These are phyloP conservation scores for Thamnidium elegans DNA, from an alignment of 192 early-diverging fungal species.

Conservation along the genomic window DNA sequence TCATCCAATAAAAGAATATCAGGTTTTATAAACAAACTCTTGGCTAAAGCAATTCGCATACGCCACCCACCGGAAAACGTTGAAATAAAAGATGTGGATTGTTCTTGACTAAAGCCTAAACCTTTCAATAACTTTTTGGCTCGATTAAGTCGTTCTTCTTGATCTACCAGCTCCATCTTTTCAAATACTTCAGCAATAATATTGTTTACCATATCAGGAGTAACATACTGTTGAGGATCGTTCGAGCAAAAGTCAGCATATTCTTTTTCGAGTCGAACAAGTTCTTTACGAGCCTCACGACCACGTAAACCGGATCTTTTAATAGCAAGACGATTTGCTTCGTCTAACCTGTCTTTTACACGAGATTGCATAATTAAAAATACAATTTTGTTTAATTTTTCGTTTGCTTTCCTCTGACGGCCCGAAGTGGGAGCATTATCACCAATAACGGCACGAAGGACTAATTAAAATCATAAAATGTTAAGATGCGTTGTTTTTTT, in stretches of 20 bases:
- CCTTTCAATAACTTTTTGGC: conserved; percentile 73
- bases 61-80: conserved; percentile 84
- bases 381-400: conserved; percentile 30
- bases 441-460: too few species aligned
- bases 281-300: conserved; percentile 52
- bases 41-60: conserved; percentile 83
- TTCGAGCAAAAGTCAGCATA: conserved; percentile 38
- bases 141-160: conserved; percentile 59
- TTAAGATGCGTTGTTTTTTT: too few species aligned
- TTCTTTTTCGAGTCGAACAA: conserved; percentile 42
- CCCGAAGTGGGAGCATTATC: too few species aligned
- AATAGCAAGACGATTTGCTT: conserved; percentile 57
- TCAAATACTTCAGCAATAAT: conserved; percentile 55
- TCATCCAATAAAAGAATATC: conserved; percentile 85
- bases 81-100: conserved; percentile 64
- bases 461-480: too few species aligned
- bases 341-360: conserved; percentile 38
- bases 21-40: conserved; percentile 79
- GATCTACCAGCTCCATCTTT: conserved; percentile 59
- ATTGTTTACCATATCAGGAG: conserved; percentile 46
- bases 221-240: conserved; percentile 34
- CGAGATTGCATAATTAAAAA: conserved; percentile 44
- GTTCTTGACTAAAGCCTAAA: conserved; percentile 66
- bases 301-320: conserved; percentile 66
- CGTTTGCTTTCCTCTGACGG: too few species aligned